Evolutionary conservation across 139 green algal genomes (phyloP).

Genomic region (Edaphochlamys debaryana): DNA sequence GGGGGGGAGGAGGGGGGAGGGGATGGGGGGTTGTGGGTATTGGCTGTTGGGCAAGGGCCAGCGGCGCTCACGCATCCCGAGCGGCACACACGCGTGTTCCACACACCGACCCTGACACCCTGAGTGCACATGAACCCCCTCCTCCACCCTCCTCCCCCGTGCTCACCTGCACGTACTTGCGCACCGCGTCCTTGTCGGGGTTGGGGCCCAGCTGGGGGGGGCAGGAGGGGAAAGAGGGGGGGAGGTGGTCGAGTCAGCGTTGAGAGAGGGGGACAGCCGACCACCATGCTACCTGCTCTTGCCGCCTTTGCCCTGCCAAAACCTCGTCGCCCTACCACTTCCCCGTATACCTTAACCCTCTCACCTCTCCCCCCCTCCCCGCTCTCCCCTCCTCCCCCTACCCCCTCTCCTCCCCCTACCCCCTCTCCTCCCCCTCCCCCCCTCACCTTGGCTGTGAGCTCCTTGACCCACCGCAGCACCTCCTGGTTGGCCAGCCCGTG

Average conservation of each 20-base stretch:
- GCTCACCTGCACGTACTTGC: conserved; percentile 69
- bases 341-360: no score
- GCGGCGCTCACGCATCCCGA: no score
- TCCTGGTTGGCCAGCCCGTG: conserved; percentile 99
- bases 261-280: background rate
- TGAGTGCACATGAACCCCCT: no score
- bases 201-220: conserved; percentile 74
- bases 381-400: background rate
- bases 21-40: no score
- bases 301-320: no score
- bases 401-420: background rate
- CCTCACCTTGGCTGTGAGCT: conserved; percentile 71
- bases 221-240: background rate
- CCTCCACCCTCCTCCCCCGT: no score
- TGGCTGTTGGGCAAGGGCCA: no score
- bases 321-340: no score
- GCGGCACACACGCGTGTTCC: no score
- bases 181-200: conserved; percentile 88
- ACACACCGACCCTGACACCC: no score
- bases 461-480: conserved; percentile 90
- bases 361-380: background rate
- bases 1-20: no score
- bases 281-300: no score
- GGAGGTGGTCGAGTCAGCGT: background rate
- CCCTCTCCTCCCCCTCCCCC: background rate